These are phyloP conservation scores for Rosa chinensis DNA, from an alignment of 306 rosid species.

Conservation along the genomic window DNA sequence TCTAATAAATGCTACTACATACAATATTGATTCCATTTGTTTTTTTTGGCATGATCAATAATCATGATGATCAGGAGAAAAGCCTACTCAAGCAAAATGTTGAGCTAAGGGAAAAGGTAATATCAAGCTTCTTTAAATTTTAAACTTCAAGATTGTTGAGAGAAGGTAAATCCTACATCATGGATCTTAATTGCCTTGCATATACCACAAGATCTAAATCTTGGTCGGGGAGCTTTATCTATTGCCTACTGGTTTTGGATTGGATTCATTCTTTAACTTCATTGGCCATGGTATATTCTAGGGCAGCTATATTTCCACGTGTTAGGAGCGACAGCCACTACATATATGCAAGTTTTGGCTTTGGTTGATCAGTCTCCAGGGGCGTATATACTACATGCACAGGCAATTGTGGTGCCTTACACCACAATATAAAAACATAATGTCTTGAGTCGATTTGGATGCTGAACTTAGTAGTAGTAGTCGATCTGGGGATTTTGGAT, in stretches of 20 bases:
- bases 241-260: background rate
- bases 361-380: background rate
- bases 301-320: background rate
- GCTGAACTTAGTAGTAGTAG: background rate
- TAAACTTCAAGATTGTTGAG: background rate
- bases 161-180: background rate
- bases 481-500: background rate
- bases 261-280: background rate
- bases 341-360: background rate
- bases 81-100: slow-evolving; percentile 53
- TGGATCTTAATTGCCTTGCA: background rate
- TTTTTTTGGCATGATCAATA: background rate
- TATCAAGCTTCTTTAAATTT: background rate
- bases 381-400: background rate
- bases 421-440: too few species aligned
- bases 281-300: too few species aligned
- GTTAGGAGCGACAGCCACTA: background rate
- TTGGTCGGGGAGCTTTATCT: background rate
- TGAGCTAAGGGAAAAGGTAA: slow-evolving; percentile 52
- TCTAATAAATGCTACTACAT: background rate
- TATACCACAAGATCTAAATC: background rate
- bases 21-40: background rate
- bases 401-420: background rate
- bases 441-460: background rate
- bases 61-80: slow-evolving; percentile 48